Conservation (phyloP, 2,329 filamentous ascomycete genomes). For the Cadophora luteo-olivacea region DNA sequence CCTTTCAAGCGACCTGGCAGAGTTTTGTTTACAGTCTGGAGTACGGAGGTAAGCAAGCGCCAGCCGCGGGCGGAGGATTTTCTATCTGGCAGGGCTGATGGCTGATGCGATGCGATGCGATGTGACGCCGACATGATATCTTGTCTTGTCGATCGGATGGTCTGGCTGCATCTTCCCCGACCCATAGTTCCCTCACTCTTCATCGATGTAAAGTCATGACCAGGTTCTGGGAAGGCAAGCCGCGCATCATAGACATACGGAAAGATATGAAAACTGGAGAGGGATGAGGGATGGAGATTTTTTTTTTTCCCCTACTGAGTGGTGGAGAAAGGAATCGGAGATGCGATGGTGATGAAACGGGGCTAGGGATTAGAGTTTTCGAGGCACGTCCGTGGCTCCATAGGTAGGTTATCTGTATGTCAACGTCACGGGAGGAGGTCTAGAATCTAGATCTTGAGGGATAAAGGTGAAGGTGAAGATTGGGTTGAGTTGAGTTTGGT, state of each 20-base stretch:
- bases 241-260: too few relatives aligned
- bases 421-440: background rate
- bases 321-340: background rate
- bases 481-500: too few relatives aligned
- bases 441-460: conserved; percentile 1
- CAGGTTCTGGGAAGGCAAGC: too few relatives aligned
- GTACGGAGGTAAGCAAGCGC: background rate
- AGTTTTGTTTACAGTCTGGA: background rate
- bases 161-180: background rate
- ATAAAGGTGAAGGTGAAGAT: background rate
- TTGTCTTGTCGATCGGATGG: conserved; percentile 6
- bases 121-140: too few relatives aligned
- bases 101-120: background rate
- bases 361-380: conserved; percentile 13
- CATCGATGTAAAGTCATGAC: too few relatives aligned
- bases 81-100: too few relatives aligned
- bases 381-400: background rate
- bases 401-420: background rate
- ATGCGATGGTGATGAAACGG: conserved; percentile 4
- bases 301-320: background rate
- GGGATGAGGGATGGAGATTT: too few relatives aligned
- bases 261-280: background rate
- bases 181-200: too few relatives aligned
- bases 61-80: background rate
- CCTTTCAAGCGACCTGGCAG: background rate